Conservation (phyloP, 2,329 filamentous ascomycete genomes). For the Fusarium clavum region DNA sequence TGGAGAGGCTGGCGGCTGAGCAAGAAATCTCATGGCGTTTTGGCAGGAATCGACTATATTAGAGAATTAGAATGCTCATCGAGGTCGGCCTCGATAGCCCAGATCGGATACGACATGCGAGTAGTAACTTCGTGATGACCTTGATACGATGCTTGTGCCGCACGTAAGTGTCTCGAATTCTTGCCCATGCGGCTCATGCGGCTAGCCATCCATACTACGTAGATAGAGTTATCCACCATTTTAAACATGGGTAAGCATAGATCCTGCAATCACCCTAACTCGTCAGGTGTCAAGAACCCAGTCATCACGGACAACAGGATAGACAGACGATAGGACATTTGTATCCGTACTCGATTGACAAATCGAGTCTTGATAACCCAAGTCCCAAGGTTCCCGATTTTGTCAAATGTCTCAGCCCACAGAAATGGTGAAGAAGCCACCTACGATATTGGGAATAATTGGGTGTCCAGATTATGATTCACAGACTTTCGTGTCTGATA, state of each 20-base stretch:
- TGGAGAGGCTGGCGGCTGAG: conserved; percentile 7
- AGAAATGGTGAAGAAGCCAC: background rate
- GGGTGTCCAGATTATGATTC: background rate
- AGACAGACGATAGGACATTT: background rate
- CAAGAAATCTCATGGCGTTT: background rate
- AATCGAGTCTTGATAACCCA: background rate
- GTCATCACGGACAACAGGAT: conserved; percentile 9
- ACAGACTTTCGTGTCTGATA: conserved; percentile 21
- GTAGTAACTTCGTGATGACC: background rate
- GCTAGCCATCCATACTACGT: background rate
- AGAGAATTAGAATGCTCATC: background rate
- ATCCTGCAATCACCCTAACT: conserved; percentile 7
- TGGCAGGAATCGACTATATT: background rate
- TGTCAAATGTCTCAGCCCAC: background rate
- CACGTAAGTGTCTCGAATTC: background rate
- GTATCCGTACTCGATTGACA: conserved; percentile 1
- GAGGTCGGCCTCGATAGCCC: background rate
- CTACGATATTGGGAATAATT: conserved; percentile 6
- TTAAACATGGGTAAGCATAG: conserved; percentile 2
- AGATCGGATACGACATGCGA: background rate
- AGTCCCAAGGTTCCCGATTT: background rate
- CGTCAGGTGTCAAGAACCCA: conserved; percentile 2
- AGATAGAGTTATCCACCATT: conserved; percentile 9
- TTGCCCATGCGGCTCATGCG: background rate
- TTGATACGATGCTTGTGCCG: background rate